phyloP scores from a whole-genome alignment of 1,284 basidiomycete species.

The Sanghuangporus weigelae region DNA sequence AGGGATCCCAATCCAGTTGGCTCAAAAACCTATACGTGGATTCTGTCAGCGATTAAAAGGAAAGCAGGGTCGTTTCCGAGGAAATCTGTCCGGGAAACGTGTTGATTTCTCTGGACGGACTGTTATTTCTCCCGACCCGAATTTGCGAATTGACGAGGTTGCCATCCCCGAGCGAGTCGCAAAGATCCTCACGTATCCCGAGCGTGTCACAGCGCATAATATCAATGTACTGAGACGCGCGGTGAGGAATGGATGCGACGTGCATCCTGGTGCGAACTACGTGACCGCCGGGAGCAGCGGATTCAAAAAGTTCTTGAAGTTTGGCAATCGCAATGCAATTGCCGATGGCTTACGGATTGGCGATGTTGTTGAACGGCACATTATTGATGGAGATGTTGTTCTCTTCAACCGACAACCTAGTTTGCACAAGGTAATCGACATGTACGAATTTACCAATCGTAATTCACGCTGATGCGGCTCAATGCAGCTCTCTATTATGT shows the following conservation, averaged over 20 bases:
- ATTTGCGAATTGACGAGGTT: conserved; percentile 95
- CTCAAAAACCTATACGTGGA: conserved; percentile 90
- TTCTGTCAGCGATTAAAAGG: conserved; percentile 99
- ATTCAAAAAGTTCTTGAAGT: conserved; percentile 85
- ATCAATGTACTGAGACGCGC: conserved; percentile 75
- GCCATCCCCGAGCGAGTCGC: conserved; percentile 97
- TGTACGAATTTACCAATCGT: conserved; percentile 1
- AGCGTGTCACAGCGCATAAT: conserved; percentile 92
- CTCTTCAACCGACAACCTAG: conserved; percentile 99
- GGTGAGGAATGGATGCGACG: conserved; percentile 85
- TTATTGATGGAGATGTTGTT: conserved; percentile 95
- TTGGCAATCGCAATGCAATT: conserved; percentile 69
- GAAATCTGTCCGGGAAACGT: conserved; percentile 97
- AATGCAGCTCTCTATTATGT: conserved; percentile 94
- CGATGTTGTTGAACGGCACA: conserved; percentile 90
- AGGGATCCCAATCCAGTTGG: conserved; percentile 80
- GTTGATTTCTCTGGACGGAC: conserved; percentile 99
- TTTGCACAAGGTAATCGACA: conserved; percentile 74
- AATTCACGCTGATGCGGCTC: conserved; percentile 16
- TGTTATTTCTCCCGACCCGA: conserved; percentile 98
- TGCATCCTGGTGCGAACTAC: conserved; percentile 96
- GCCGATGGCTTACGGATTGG: conserved; percentile 80
- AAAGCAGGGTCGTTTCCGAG: conserved; percentile 98
- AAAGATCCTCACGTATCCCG: conserved; percentile 94
- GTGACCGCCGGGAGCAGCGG: conserved; percentile 73